Conservation (phyloP, 257 asterid genomes). For the Solanum okadae region DNA sequence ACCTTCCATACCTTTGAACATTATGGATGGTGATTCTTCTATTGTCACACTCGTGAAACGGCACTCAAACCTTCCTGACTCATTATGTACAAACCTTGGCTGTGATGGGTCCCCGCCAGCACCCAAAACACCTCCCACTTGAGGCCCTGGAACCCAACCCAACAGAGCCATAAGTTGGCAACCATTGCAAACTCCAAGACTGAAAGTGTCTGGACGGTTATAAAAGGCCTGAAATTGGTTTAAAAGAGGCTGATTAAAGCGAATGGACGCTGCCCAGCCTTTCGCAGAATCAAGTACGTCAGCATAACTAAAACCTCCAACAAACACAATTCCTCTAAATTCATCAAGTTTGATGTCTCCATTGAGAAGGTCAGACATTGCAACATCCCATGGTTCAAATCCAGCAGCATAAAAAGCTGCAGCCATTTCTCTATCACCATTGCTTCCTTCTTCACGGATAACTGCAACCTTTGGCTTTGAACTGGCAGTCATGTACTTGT, state of each 20-base stretch:
- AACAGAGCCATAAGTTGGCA: constrained; percentile 96
- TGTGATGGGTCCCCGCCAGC: constrained; percentile 60
- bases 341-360: constrained; percentile 37
- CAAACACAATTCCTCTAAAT: constrained; percentile 70
- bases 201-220: constrained; percentile 68
- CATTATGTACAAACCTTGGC: constrained; percentile 82
- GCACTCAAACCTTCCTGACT: constrained; percentile 80
- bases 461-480: constrained; percentile 85
- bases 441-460: constrained; percentile 93
- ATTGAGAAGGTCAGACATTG: constrained; percentile 92
- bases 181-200: constrained; percentile 92
- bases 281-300: constrained; percentile 93
- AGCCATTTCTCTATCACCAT: constrained; percentile 95
- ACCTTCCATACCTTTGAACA: constrained; percentile 90
- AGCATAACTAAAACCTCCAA: constrained; percentile 95
- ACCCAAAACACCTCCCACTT: constrained; percentile 66
- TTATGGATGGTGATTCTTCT: constrained; percentile 66
- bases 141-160: constrained; percentile 92
- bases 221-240: constrained; percentile 75
- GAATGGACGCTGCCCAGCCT: constrained; percentile 94
- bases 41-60: constrained; percentile 78
- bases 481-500: constrained; percentile 33
- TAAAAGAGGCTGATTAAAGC: constrained; percentile 61
- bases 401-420: constrained; percentile 90
- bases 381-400: constrained; percentile 89